Percentiles rank a stretch among this genome's conserved stretches.
phyloP scores from a whole-genome alignment of 768 basidiomycete genomes.

The Leccinum boreale region DNA sequence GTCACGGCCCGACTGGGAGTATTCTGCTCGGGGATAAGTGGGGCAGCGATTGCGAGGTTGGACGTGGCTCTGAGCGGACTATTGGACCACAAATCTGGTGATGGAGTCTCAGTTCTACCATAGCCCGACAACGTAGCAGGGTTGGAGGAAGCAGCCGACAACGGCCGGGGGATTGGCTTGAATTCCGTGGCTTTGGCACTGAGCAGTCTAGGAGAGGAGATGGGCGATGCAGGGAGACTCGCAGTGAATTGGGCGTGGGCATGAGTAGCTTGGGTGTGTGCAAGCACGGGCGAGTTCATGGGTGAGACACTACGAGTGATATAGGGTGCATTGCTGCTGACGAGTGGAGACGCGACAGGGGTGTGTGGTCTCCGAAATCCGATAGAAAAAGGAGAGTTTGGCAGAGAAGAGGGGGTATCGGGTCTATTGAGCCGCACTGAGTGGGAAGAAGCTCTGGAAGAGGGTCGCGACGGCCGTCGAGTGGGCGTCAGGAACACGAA shows the following conservation, averaged over 20 bases:
- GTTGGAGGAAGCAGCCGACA: conserved; percentile 63
- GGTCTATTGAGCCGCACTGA: conserved; percentile 67
- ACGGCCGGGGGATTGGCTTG: conserved; percentile 76
- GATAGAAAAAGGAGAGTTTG: conserved; percentile 71
- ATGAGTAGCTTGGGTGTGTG: conserved; percentile 54
- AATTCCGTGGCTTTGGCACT: conserved; percentile 91
- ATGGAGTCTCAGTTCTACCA: conserved; percentile 73
- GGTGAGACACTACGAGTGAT: conserved; percentile 56
- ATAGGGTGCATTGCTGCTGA: conserved; percentile 52
- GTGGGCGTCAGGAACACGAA: conserved; percentile 82
- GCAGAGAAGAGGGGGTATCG: conserved; percentile 73
- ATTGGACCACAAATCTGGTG: conserved; percentile 88
- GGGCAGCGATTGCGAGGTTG: conserved; percentile 90
- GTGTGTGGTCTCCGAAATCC: conserved; percentile 80
- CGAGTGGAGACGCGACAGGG: conserved; percentile 72
- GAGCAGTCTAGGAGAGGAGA: conserved; percentile 80
- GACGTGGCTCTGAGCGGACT: conserved; percentile 63
- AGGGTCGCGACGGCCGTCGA: conserved; percentile 75
- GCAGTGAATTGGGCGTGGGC: conserved; percentile 64
- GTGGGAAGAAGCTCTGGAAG: conserved; percentile 73
- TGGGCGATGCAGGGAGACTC: conserved; percentile 79
- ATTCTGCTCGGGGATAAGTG: conserved; percentile 72
- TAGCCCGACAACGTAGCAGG: conserved; percentile 47
- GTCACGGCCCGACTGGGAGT: conserved; percentile 52
- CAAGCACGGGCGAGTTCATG: conserved; percentile 63